These are phyloP conservation scores for Conringia planisiliqua DNA, from an alignment of 345 rosid genomes.

Conservation along the genomic window DNA sequence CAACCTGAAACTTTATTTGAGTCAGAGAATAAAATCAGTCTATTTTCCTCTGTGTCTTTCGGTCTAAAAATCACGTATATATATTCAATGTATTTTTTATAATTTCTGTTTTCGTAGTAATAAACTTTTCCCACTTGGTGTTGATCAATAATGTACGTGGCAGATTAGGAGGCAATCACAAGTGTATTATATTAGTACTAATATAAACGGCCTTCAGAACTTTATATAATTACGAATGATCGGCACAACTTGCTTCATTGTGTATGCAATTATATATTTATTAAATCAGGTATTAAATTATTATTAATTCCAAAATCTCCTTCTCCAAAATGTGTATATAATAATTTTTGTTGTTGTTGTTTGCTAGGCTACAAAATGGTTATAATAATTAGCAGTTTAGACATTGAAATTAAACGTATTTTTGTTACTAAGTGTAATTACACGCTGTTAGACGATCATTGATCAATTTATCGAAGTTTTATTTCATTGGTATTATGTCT, in stretches of 20 bases:
- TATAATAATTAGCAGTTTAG: neutral
- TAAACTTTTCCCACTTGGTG: neutral
- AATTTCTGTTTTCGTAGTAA: neutral
- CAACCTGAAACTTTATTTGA: constrained; percentile 3
- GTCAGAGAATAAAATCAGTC: neutral
- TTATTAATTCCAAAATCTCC: neutral
- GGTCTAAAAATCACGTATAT: neutral
- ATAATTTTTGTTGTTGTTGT: neutral
- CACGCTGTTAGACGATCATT: neutral
- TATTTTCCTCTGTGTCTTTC: neutral
- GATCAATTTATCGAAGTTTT: neutral
- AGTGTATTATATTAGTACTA: neutral
- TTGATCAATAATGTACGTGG: neutral
- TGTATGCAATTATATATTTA: neutral
- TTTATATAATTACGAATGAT: neutral
- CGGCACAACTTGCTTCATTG: neutral
- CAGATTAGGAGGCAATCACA: neutral
- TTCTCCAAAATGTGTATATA: neutral
- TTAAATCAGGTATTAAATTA: neutral
- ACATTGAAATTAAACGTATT: neutral
- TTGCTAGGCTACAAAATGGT: neutral
- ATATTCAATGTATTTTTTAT: neutral
- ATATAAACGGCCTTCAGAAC: neutral
- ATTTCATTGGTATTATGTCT: neutral
- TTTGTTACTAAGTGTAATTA: neutral